Evolutionary conservation across 2,329 filamentous ascomycete genomes (phyloP).

Genomic region (Emmonsiellopsis sp.): DNA sequence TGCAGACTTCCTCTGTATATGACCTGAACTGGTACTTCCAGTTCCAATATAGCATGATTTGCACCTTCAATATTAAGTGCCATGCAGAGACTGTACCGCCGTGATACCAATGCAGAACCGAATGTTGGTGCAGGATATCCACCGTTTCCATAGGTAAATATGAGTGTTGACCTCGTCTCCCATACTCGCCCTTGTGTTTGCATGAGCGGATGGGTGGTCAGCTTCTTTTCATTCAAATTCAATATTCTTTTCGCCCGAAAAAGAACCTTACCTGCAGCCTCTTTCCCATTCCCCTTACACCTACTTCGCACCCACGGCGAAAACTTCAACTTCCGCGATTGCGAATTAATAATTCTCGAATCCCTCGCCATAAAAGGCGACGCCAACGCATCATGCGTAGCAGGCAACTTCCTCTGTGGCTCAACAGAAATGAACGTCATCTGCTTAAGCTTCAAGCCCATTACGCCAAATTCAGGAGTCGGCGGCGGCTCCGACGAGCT

Average conservation of each 20-base stretch:
- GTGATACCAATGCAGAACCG: conserved; percentile 5
- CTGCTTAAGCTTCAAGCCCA: conserved; percentile 2
- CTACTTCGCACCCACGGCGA: conserved; percentile 3
- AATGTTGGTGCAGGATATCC: conserved; percentile 4
- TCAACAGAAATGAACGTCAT: conserved; percentile 5
- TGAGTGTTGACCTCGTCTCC: conserved; percentile 1
- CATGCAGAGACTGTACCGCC: conserved; percentile 6
- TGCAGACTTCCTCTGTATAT: conserved; percentile 1
- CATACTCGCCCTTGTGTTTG: neutral
- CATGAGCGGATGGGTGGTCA: neutral
- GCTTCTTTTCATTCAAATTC: neutral
- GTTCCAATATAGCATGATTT: neutral
- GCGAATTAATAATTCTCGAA: neutral
- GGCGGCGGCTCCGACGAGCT: neutral
- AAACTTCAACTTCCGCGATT: conserved; percentile 5
- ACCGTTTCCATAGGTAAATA: neutral
- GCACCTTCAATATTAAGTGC: conserved; percentile 1
- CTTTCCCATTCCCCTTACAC: neutral
- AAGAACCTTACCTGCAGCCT: neutral
- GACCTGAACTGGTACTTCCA: conserved; percentile 6
- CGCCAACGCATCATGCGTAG: neutral
- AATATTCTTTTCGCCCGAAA: neutral
- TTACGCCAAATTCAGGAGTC: neutral
- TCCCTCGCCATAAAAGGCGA: conserved; percentile 3
- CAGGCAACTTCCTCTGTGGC: conserved; percentile 4